These are phyloP conservation scores for Boletus vinaceobasis DNA, from an alignment of 768 basidiomycete species.

Conservation along the genomic window DNA sequence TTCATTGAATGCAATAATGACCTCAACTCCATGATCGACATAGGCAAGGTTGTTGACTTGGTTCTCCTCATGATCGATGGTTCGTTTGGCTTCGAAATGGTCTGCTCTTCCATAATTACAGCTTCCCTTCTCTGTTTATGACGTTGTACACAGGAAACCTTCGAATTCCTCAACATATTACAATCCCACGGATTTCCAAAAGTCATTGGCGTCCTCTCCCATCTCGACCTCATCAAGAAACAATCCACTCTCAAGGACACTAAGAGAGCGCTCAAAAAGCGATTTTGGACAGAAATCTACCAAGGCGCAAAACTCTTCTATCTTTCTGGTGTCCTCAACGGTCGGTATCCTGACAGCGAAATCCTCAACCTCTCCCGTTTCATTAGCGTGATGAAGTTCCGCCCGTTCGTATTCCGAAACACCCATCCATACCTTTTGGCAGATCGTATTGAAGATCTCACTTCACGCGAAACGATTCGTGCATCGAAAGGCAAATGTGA, in stretches of 20 bases:
- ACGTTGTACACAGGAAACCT: slow-evolving; percentile 74
- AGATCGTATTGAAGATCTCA: slow-evolving; percentile 93
- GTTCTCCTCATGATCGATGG: slow-evolving; percentile 97
- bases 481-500: slow-evolving; percentile 84
- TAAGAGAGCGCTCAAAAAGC: slow-evolving; percentile 93
- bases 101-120: slow-evolving; percentile 33
- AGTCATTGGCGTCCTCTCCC: slow-evolving; percentile 93
- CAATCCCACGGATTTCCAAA: slow-evolving; percentile 98
- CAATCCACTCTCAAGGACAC: slow-evolving; percentile 78
- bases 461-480: slow-evolving; percentile 79
- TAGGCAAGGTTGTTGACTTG: slow-evolving; percentile 94
- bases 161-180: slow-evolving; percentile 96
- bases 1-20: slow-evolving; percentile 98
- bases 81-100: slow-evolving; percentile 99
- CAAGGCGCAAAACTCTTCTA: slow-evolving; percentile 98
- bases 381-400: slow-evolving; percentile 98
- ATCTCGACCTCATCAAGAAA: slow-evolving; percentile 96
- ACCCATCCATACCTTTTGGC: slow-evolving; percentile 92
- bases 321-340: slow-evolving; percentile 93
- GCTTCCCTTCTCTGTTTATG: neutral
- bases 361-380: slow-evolving; percentile 95
- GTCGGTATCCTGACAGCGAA: slow-evolving; percentile 95
- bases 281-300: slow-evolving; percentile 99
- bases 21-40: slow-evolving; percentile 97
- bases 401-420: slow-evolving; percentile 94